Evolutionary conservation across 345 rosid genomes (phyloP), one percentile per base, ranked within the genome.

Genomic region (Limnanthes douglasii): DNA sequence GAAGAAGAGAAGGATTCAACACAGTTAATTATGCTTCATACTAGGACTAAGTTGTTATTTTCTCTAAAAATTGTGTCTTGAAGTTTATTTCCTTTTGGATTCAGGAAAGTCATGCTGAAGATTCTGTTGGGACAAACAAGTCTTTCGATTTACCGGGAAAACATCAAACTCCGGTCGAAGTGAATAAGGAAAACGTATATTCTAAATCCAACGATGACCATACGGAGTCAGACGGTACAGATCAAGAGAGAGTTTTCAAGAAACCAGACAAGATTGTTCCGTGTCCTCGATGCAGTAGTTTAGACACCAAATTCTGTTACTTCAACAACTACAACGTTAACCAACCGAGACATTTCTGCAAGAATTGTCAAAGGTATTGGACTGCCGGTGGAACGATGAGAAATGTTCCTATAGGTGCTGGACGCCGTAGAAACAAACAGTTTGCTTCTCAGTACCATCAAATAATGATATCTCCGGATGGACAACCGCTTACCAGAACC

Each of bases 291-390:
- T 78, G 92, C 74, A 66, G 64, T 63, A 78, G 92, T 27, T 58
- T 66, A 18, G 85, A 78, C 24, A 78, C 92, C 0, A 78, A 78
- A 49, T 78, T 78, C 43, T 78, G 92, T 52, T 78, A 78, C 53
- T 78, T 78, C 40, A 78, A 78, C 43, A 78, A 78, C 54, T 78
- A 78, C 51, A 78, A 70, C 23, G 92, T 78, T 26, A 74, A 78
- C 55, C 92, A 78, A 53, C 92, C 92, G 3, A 61, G 92, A 38
- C 85, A 78, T 54, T 78, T 78, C 47, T 78, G 92, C 62, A 74
- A 69, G 70, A 75, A 75, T 38, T 78, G 92, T 55, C 92, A 78
- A 43, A 74, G 92, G 50, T 78, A 78, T 53, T 78, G 92, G 92
- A 78, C 92, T 8, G 85, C 85, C 14, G 92, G 92, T 33, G 92